Conservation (phyloP, 176 grass and related monocot genomes). For the Ensete ventricosum region DNA sequence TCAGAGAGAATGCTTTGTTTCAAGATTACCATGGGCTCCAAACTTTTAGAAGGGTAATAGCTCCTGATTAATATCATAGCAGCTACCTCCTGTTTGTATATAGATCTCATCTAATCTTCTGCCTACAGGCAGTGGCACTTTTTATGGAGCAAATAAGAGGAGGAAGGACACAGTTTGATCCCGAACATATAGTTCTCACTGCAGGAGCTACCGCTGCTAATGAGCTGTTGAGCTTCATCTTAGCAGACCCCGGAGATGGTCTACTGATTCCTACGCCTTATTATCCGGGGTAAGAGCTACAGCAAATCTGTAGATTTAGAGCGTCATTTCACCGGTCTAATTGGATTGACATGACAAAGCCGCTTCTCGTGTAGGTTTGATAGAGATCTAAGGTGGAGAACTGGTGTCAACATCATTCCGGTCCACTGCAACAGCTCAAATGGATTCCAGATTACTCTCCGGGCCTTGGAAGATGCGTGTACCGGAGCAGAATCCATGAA, state of each 20-base stretch:
- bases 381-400: conserved; percentile 75
- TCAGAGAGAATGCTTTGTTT: conserved; percentile 88
- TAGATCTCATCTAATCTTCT: background rate
- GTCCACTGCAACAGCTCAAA: conserved; percentile 65
- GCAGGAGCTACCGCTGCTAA: conserved; percentile 81
- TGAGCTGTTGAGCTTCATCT: conserved; percentile 69
- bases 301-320: background rate
- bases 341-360: background rate
- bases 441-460: conserved; percentile 53
- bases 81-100: background rate
- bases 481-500: conserved; percentile 21
- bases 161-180: conserved; percentile 58
- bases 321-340: background rate
- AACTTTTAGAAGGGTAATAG: conserved; percentile 42
- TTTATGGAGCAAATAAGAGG: conserved; percentile 82
- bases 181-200: conserved; percentile 66
- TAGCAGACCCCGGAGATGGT: conserved; percentile 66
- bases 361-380: conserved; percentile 40
- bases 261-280: conserved; percentile 75
- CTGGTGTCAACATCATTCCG: conserved; percentile 69
- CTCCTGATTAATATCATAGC: background rate
- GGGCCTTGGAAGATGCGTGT: conserved; percentile 53
- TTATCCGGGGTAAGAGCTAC: conserved; percentile 58
- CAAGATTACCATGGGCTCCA: conserved; percentile 87
- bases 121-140: conserved; percentile 61